phyloP scores from a whole-genome alignment of 1,284 basidiomycete genomes.

The Boletellus sp. region DNA sequence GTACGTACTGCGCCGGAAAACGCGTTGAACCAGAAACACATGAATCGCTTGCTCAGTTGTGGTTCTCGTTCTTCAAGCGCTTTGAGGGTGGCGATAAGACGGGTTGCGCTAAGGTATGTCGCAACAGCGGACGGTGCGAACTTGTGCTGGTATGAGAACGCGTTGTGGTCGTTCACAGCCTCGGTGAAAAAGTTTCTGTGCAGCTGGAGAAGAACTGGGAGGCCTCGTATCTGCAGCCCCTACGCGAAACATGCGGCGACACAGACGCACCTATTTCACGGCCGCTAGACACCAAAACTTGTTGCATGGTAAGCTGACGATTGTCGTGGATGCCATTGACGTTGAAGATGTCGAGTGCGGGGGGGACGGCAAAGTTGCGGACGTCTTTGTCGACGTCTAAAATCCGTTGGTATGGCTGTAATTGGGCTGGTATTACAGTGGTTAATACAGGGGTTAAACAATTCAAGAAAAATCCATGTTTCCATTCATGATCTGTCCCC shows the following conservation, averaged over 20 bases:
- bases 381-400: constrained; percentile 57
- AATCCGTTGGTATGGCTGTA: constrained; percentile 53
- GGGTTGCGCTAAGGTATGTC: constrained; percentile 62
- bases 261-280: constrained; percentile 58
- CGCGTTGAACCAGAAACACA: constrained; percentile 76
- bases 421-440: constrained; percentile 58
- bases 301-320: constrained; percentile 63
- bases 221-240: constrained; percentile 7
- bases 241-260: constrained; percentile 4
- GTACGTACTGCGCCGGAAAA: constrained; percentile 70
- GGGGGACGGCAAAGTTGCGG: constrained; percentile 58
- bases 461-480: constrained; percentile 62
- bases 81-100: constrained; percentile 58
- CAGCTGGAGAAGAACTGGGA: constrained; percentile 62
- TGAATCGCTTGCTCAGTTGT: constrained; percentile 61
- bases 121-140: constrained; percentile 71
- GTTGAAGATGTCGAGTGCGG: constrained; percentile 48
- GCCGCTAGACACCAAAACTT: constrained; percentile 61
- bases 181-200: constrained; percentile 74
- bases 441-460: constrained; percentile 67
- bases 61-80: constrained; percentile 59
- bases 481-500: constrained; percentile 65
- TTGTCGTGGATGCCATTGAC: constrained; percentile 39
- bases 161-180: constrained; percentile 56
- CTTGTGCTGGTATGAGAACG: constrained; percentile 60